Evolutionary conservation across 2,329 filamentous ascomycete species (phyloP).

Genomic region (Arthrobotrys pseudoclavata): DNA sequence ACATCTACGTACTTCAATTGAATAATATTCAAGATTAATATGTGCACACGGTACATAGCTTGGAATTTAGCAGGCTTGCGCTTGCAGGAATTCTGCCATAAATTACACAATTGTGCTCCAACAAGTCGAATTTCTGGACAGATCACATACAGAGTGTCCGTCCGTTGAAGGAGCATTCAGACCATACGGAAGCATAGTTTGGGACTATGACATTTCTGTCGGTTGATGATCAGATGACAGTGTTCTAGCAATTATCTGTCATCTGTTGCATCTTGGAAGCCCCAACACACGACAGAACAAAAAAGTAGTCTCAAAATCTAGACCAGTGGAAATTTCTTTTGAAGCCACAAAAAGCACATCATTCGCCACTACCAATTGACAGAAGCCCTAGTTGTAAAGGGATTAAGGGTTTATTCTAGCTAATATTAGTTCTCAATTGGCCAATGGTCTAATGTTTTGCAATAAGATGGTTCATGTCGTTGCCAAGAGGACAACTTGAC

Average conservation of each 20-base stretch:
- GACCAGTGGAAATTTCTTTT: neutral
- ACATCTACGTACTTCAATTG: constrained; percentile 15
- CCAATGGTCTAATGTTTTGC: constrained; percentile 9
- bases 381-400: neutral
- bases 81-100: neutral
- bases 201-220: constrained; percentile 11
- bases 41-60: constrained; percentile 4
- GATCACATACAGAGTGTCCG: constrained; percentile 25
- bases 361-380: constrained; percentile 17
- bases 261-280: constrained; percentile 27
- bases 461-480: constrained; percentile 7
- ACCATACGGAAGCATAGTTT: neutral
- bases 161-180: neutral
- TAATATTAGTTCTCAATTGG: constrained; percentile 4
- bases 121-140: constrained; percentile 17
- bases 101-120: neutral
- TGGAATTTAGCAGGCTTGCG: neutral
- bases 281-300: constrained; percentile 5
- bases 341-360: constrained; percentile 19
- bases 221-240: constrained; percentile 21
- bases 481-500: constrained; percentile 47
- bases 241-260: constrained; percentile 24
- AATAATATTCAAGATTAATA: neutral
- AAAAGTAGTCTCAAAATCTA: neutral
- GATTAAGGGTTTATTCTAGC: neutral